Base-by-base conservation (phyloP, 2,329 filamentous ascomycete species). In the Pseudogymnoascus sp. region DNA sequence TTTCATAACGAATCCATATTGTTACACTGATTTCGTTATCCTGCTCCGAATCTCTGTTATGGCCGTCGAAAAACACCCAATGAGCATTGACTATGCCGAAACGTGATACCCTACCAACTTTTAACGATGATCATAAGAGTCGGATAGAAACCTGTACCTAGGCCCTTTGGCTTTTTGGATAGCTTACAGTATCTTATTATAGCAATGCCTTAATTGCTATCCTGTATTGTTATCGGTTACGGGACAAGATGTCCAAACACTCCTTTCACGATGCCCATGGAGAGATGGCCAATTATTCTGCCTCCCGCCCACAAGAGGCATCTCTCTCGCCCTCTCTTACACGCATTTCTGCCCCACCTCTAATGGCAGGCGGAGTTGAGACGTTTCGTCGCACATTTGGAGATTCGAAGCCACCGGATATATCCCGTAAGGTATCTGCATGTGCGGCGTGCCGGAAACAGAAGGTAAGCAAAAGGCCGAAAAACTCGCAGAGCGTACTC, bases 401-500 rank as follows among this genome's bases (percentile, higher is more conserved):
- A 6, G 73, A 75, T 62, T 67, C 70, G 8, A 75, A 73, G 56
- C 70, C 71, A 11, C 73, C 73, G 5, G 72, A 75, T 18, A 76
- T 75, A 43, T 75, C 63, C 46, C 70, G 72, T 16, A 72, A 73
- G 56, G 71, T 72, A 34, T 73, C 71, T 2, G 75, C 75, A 2
- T 77, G 75, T 64, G 74, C 76, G 6, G 74, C 75, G 23, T 77
- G 75, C 66, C 71, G 75, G 3, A 76, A 76, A 65, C 74, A 75
- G 67, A 76, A 77, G 67, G 70, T 69, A 36, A 8, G 36, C 36
- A 38, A 38, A 38, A 38, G 36, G 36, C 36, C 36, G 36, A 38
- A 12, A 14, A 38, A 38, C 36, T 38, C 36, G 6, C 36, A 38
- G 36, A 38, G 36, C 14, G 14, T 38, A 38, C 36, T 38, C 36